These are phyloP conservation scores for Bacterosira constricta DNA, from an alignment of 108 stramenopile genomes.

Conservation along the genomic window DNA sequence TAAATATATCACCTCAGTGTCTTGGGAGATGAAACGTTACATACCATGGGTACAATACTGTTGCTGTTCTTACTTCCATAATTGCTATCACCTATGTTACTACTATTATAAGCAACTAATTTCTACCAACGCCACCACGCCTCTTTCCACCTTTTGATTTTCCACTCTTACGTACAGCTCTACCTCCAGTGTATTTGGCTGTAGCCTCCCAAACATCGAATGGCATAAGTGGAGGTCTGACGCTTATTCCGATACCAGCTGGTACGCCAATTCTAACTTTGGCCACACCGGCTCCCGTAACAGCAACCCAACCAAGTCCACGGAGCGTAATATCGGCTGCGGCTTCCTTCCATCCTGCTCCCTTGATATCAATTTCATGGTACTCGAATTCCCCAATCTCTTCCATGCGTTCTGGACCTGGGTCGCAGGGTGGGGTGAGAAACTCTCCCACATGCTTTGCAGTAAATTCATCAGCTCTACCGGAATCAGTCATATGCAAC, in stretches of 20 bases:
- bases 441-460: constrained; percentile 88
- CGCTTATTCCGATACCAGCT: constrained; percentile 82
- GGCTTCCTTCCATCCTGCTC: constrained; percentile 93
- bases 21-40: no score
- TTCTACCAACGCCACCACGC: constrained; percentile 80
- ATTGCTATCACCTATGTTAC: no score
- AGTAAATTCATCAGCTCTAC: constrained; percentile 80
- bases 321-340: constrained; percentile 92
- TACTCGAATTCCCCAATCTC: constrained; percentile 90
- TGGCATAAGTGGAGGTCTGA: constrained; percentile 90
- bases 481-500: constrained; percentile 82
- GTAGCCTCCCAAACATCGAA: constrained; percentile 90
- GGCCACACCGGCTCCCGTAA: constrained; percentile 89
- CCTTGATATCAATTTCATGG: constrained; percentile 85
- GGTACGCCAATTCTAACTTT: constrained; percentile 80
- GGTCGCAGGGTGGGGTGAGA: constrained; percentile 89
- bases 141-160: constrained; percentile 75
- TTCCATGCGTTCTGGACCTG: constrained; percentile 74
- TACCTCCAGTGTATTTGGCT: constrained; percentile 83
- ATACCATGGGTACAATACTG: no score
- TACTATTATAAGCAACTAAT: no score
- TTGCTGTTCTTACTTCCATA: no score
- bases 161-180: constrained; percentile 71
- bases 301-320: constrained; percentile 97
- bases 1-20: no score